Evolutionary conservation across 208 protist genomes (phyloP).

Genomic region (Acanthamoeba castellanii): DNA sequence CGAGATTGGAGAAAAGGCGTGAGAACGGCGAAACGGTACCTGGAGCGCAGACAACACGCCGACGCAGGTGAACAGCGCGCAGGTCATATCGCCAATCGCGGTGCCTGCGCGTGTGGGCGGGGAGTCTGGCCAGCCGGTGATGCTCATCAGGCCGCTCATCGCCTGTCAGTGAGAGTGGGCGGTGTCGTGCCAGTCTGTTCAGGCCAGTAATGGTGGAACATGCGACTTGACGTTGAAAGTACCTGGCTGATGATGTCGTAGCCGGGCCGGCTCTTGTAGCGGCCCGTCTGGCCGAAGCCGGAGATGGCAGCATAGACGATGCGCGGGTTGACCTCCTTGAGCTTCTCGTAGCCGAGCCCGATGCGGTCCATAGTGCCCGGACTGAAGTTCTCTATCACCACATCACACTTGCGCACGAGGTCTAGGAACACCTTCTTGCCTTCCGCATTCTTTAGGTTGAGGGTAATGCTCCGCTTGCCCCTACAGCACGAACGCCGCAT

Average conservation of each 20-base stretch:
- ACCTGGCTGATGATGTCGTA: slow-evolving; percentile 76
- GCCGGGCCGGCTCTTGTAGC: slow-evolving; percentile 57
- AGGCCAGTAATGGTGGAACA: background rate
- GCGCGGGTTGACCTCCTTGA: slow-evolving; percentile 61
- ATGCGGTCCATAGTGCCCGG: slow-evolving; percentile 72
- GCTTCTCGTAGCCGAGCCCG: slow-evolving; percentile 22
- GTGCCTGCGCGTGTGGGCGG: slow-evolving; percentile 58
- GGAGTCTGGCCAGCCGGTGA: slow-evolving; percentile 63
- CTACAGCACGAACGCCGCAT: background rate
- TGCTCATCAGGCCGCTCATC: slow-evolving; percentile 68
- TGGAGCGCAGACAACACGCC: slow-evolving; percentile 56
- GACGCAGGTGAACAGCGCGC: slow-evolving; percentile 62
- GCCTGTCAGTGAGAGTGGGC: background rate
- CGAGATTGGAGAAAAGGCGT: background rate
- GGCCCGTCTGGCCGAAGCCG: slow-evolving; percentile 55
- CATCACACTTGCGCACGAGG: slow-evolving; percentile 55
- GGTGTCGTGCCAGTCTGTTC: no score
- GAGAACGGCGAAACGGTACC: background rate
- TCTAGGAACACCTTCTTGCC: slow-evolving; percentile 62
- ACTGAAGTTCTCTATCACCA: slow-evolving; percentile 67
- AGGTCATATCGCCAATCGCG: slow-evolving; percentile 54
- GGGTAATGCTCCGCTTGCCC: slow-evolving; percentile 69
- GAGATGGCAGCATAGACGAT: slow-evolving; percentile 64
- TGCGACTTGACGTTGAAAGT: background rate
- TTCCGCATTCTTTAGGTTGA: slow-evolving; percentile 57